Conservation (phyloP, 1,284 basidiomycete genomes). For the Pyrrhoderma lamaoense region DNA sequence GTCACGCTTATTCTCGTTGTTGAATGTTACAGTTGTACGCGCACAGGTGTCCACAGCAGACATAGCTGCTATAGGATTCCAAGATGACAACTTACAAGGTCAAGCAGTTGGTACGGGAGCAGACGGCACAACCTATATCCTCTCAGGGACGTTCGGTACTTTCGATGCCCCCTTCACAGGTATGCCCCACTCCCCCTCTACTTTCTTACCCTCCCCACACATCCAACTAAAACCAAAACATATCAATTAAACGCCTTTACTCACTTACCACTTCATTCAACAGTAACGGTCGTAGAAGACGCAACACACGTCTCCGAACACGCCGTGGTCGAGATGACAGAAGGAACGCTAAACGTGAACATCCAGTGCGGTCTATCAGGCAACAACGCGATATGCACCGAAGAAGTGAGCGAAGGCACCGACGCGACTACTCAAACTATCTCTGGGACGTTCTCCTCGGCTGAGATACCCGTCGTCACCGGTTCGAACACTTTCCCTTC, state of each 20-base stretch:
- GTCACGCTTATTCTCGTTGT: background rate
- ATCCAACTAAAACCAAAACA: background rate
- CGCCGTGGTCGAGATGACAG: constrained; percentile 10
- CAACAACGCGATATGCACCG: constrained; percentile 3
- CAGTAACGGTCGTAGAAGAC: constrained; percentile 16
- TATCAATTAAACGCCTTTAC: background rate
- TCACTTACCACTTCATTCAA: background rate
- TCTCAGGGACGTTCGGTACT: constrained; percentile 5
- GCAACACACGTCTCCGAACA: constrained; percentile 13
- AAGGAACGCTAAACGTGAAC: constrained; percentile 5
- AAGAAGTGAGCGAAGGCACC: background rate
- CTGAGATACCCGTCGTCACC: background rate
- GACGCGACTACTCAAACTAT: background rate
- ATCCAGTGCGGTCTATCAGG: constrained; percentile 6
- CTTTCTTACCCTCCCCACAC: background rate
- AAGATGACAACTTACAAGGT: constrained; percentile 7
- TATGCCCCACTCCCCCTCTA: background rate
- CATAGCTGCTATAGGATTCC: constrained; percentile 10
- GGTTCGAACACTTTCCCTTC: background rate
- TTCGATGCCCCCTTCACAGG: constrained; percentile 7
- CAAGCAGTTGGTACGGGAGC: constrained; percentile 7
- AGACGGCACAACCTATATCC: constrained; percentile 12
- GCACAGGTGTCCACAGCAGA: constrained; percentile 12
- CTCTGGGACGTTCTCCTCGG: background rate
- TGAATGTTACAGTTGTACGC: constrained; percentile 3